Evolutionary conservation across 345 rosid species (phyloP).

Genomic region (Salix brachista): DNA sequence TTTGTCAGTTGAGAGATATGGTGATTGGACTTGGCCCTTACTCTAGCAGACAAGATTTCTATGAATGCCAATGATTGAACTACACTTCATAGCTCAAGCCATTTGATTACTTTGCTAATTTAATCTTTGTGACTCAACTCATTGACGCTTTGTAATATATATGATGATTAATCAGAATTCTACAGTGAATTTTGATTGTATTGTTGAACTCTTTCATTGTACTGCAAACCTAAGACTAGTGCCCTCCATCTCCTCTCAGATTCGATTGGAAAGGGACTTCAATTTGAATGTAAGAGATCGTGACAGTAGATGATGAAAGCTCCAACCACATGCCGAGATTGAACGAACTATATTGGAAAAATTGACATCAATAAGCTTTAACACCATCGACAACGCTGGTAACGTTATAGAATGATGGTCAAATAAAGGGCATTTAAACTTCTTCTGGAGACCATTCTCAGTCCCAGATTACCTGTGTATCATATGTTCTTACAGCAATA

Average conservation of each 20-base stretch:
- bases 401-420: not conserved
- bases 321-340: not conserved
- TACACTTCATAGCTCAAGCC: not conserved
- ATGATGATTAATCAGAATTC: not conserved
- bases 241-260: not conserved
- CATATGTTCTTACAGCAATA: not conserved
- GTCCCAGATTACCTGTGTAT: not conserved
- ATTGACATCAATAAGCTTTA: not conserved
- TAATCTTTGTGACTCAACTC: not conserved
- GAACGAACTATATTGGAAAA: not conserved
- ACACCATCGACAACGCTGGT: not conserved
- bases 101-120: not conserved
- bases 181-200: not conserved
- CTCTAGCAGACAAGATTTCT: too few species aligned
- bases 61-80: too few species aligned
- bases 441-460: not conserved
- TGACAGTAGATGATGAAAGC: not conserved
- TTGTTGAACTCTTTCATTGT: not conserved
- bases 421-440: not conserved
- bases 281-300: not conserved
- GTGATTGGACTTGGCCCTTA: too few species aligned
- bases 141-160: not conserved
- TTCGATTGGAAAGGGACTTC: not conserved
- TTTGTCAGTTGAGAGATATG: too few species aligned
- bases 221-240: not conserved